Conservation (phyloP, 495 filamentous ascomycete species). For the Aspergillus campestris region DNA sequence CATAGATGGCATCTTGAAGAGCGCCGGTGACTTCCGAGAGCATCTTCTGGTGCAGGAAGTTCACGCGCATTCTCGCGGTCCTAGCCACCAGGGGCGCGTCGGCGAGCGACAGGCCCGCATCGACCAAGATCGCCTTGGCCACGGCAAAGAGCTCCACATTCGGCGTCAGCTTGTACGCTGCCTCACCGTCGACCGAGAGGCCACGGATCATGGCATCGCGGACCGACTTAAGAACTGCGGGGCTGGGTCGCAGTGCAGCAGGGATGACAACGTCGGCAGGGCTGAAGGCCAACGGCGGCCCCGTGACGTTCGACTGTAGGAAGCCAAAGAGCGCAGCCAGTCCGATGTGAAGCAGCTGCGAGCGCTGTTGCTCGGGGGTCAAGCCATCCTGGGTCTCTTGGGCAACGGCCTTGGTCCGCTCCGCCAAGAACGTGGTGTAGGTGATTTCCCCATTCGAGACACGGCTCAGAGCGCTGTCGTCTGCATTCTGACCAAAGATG, state of each 20-base stretch:
- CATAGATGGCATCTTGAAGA: conserved; percentile 50
- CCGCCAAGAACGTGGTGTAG: conserved; percentile 31
- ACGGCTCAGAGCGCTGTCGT: conserved; percentile 16
- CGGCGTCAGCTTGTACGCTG: conserved; percentile 76
- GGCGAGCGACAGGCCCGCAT: conserved; percentile 32
- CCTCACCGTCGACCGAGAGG: conserved; percentile 75
- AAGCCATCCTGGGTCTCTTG: conserved; percentile 16
- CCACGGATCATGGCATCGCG: conserved; percentile 48
- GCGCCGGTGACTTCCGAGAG: conserved; percentile 67
- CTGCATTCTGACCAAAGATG: conserved; percentile 26
- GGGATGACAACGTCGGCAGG: conserved; percentile 50
- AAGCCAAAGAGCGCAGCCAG: conserved; percentile 73
- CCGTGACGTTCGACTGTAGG: conserved; percentile 85
- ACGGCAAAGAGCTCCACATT: conserved; percentile 74
- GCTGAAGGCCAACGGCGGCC: conserved; percentile 59
- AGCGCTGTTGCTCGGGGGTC: conserved; percentile 25
- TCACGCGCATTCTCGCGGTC: conserved; percentile 53
- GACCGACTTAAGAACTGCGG: conserved; percentile 24
- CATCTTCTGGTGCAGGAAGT: conserved; percentile 82
- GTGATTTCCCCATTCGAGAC: conserved; percentile 22
- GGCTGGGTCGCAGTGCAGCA: conserved; percentile 19
- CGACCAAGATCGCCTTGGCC: conserved; percentile 58
- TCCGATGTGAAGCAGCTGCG: conserved; percentile 49
- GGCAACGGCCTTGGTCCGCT: conserved; percentile 19
- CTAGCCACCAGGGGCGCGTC: conserved; percentile 33